A percentile compares a stretch with the other conserved stretches of the same genome.
These are phyloP conservation scores for Trichoderma parareesei DNA, from an alignment of 495 filamentous ascomycete species.

Conservation along the genomic window DNA sequence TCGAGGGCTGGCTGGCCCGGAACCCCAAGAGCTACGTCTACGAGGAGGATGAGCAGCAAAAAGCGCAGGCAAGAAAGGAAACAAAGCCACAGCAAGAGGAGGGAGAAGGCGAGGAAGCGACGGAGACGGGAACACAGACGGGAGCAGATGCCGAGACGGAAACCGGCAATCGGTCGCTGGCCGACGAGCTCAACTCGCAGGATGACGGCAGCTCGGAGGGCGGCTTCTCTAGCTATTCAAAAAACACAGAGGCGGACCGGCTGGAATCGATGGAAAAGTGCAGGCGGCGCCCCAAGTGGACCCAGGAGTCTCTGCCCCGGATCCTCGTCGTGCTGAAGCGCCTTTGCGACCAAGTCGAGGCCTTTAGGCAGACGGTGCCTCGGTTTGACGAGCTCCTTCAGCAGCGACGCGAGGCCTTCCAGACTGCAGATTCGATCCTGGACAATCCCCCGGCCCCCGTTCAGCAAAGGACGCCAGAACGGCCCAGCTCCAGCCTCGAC, in stretches of 20 bases:
- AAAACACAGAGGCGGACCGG: conserved; percentile 36
- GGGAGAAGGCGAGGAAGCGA: background rate
- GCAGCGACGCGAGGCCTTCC: conserved; percentile 60
- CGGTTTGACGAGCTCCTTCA: conserved; percentile 70
- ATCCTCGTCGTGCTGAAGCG: conserved; percentile 42
- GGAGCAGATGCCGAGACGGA: conserved; percentile 11
- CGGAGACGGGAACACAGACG: background rate
- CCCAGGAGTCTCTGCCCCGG: conserved; percentile 35
- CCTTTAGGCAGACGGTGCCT: conserved; percentile 59
- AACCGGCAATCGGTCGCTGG: background rate
- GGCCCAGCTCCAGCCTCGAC: conserved; percentile 21
- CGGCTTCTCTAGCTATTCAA: conserved; percentile 9
- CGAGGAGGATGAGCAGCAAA: conserved; percentile 30
- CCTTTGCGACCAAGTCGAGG: conserved; percentile 56
- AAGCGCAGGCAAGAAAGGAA: background rate
- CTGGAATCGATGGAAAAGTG: conserved; percentile 38
- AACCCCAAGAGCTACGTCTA: conserved; percentile 55
- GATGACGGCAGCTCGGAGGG: conserved; percentile 9
- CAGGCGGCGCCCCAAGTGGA: conserved; percentile 43
- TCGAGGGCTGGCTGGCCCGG: conserved; percentile 86
- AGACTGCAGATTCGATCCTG: conserved; percentile 40
- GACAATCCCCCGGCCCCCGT: conserved; percentile 6
- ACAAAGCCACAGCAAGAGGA: background rate
- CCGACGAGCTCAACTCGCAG: background rate
- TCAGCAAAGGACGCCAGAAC: conserved; percentile 22